Conservation (phyloP, 163 green algal genomes). For the Volvox carteri region DNA sequence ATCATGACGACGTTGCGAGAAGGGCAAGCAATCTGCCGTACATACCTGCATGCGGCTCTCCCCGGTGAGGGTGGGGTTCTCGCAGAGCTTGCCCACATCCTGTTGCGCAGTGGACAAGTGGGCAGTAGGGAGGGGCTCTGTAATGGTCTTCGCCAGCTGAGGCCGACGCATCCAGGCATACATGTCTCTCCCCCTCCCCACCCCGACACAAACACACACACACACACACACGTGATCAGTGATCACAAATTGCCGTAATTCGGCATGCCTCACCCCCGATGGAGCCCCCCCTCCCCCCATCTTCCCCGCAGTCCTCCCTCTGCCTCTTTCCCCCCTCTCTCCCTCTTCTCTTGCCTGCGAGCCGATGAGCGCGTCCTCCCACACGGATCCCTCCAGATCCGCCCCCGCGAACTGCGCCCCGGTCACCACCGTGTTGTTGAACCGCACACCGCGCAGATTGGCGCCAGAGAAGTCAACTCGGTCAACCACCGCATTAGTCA, state of each 20-base stretch:
- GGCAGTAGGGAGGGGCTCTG: too few relatives aligned
- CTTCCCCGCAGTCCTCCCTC: not conserved
- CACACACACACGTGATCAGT: too few relatives aligned
- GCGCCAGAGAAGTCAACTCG: slow-evolving; percentile 87
- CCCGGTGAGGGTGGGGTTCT: slow-evolving; percentile 72
- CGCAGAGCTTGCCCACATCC: slow-evolving; percentile 72
- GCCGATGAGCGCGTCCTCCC: slow-evolving; percentile 70
- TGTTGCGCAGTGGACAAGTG: slow-evolving; percentile 39
- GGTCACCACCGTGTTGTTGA: slow-evolving; percentile 51
- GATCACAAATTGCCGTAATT: too few relatives aligned
- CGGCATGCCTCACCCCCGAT: not conserved
- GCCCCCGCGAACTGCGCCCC: slow-evolving; percentile 66
- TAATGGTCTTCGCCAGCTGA: too few relatives aligned
- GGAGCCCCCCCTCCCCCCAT: not conserved
- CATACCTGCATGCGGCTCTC: slow-evolving; percentile 61
- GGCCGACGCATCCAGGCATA: too few relatives aligned
- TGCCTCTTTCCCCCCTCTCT: not conserved
- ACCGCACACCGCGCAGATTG: slow-evolving; percentile 77
- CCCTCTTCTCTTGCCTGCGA: slow-evolving; percentile 7
- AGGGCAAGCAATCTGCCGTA: too few relatives aligned
- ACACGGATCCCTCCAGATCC: slow-evolving; percentile 66
- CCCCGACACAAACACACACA: too few relatives aligned
- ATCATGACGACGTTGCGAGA: too few relatives aligned
- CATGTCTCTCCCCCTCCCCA: too few relatives aligned
- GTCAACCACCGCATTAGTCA: slow-evolving; percentile 96